Evolutionary conservation across 805 yeast genomes (phyloP), one percentile per base, ranked within the genome.

Genomic region (Cyberlindnera subsufficiens): DNA sequence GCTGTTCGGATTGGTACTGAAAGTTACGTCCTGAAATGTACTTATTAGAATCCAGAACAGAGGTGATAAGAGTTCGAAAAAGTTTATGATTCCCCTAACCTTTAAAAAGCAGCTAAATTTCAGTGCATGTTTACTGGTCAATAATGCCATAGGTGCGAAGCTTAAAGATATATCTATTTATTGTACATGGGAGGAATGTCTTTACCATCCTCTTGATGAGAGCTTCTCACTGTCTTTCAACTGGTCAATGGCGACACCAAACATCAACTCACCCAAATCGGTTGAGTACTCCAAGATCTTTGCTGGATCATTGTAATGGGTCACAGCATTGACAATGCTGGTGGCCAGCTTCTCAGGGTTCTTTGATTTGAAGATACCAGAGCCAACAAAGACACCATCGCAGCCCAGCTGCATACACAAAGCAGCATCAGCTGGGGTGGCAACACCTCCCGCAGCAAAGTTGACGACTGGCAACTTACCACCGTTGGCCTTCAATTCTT

Each of bases 281-380:
- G 35, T 32, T 16, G 35, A 32, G 19, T 15, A 32, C 11, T 32
- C 35, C 35, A 32, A 32, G 27, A 32, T 16, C 35, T 32, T 32
- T 32, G 18, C 35, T 3, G 35, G 35, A 17, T 32, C 35, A 22
- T 32, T 17, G 20, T 32, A 32, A 1, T 32, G 35, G n/a, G 35
- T 32, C 14, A 32, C 35, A 17, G 35, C 35, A 32, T 32, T 32
- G 35, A 32, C 35, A 32, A 32, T 32, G 22, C n/a, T 17, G 4
- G 35, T 32, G 2, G 35, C 35, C 35, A 32, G 17, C 35, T 32
- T 32, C 20, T 32, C 35, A 8, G 35, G 35, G 6, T 32, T 32
- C 35, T 32, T 32, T 14, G 35, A 32, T 22, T 32, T 32, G 35
- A 32, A 32, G 35, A 32, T 32, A 32, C 35, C 35, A 32, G 35